These are phyloP conservation scores for Rhododendron griersonianum DNA, from an alignment of 148 eudicot species.

Conservation along the genomic window DNA sequence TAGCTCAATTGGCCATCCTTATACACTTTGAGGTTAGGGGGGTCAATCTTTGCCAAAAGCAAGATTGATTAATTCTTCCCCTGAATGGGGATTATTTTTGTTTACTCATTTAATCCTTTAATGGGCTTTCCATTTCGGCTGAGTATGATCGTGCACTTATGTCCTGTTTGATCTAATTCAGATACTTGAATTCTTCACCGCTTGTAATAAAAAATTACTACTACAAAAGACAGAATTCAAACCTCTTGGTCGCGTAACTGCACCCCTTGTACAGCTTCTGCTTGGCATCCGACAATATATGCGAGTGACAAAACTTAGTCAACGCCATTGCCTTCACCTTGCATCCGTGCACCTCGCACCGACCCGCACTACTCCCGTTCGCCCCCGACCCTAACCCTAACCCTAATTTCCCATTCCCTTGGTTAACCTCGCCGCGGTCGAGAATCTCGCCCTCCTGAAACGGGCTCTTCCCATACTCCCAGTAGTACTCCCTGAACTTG, in stretches of 20 bases:
- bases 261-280: conserved; percentile 53
- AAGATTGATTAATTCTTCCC: background rate
- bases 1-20: background rate
- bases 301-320: conserved; percentile 45
- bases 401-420: conserved; percentile 21
- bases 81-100: too few species aligned
- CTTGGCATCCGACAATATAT: conserved; percentile 43
- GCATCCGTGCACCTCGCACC: conserved; percentile 46
- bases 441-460: conserved; percentile 19
- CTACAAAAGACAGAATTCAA: background rate
- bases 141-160: background rate
- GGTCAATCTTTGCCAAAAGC: background rate
- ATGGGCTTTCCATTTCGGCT: background rate
- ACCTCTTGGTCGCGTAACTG: conserved; percentile 40
- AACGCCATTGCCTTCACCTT: conserved; percentile 53
- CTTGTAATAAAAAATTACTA: too few species aligned
- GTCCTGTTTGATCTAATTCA: background rate
- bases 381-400: conserved; percentile 32
- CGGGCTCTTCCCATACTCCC: conserved; percentile 50
- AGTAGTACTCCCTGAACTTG: conserved; percentile 43
- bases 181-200: background rate
- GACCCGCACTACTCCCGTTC: conserved; percentile 9
- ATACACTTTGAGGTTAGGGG: background rate
- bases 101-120: background rate
- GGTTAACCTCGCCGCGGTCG: conserved; percentile 1